These are phyloP conservation scores for Pseudogymnoascus sp. DNA, from an alignment of 2,329 filamentous ascomycete genomes.

Conservation along the genomic window DNA sequence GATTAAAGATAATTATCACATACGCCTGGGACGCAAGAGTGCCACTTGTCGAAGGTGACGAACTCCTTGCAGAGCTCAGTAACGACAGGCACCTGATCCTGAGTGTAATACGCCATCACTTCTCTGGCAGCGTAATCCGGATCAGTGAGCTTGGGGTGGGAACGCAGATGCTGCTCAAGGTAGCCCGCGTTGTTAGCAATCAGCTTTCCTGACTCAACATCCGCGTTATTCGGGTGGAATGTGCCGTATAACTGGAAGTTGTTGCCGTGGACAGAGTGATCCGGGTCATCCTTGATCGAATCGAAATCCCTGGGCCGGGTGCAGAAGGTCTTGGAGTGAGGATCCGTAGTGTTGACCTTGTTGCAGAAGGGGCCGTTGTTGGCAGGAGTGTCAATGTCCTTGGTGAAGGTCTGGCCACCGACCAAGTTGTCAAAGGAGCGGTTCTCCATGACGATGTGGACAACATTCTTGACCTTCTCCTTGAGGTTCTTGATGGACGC, in stretches of 20 bases:
- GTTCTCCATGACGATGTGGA: constrained; percentile 40
- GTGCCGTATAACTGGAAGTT: constrained; percentile 29
- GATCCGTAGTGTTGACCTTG: constrained; percentile 22
- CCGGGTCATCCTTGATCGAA: constrained; percentile 31
- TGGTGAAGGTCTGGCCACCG: constrained; percentile 34
- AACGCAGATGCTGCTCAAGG: constrained; percentile 35
- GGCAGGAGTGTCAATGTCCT: constrained; percentile 32
- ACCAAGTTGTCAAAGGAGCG: constrained; percentile 35
- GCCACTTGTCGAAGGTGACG: constrained; percentile 39
- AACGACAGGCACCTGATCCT: constrained; percentile 36
- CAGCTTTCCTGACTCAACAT: constrained; percentile 16
- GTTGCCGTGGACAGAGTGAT: constrained; percentile 36
- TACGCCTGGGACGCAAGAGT: constrained; percentile 37
- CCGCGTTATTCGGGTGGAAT: constrained; percentile 30
- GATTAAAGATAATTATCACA: constrained; percentile 19
- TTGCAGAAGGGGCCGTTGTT: constrained; percentile 36
- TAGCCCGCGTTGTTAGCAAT: constrained; percentile 34
- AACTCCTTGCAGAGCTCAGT: constrained; percentile 37
- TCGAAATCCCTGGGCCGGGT: constrained; percentile 9
- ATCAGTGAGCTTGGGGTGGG: constrained; percentile 30
- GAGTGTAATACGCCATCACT: constrained; percentile 38
- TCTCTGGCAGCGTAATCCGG: constrained; percentile 33
- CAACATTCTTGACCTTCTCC: constrained; percentile 41
- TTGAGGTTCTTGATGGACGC: constrained; percentile 30
- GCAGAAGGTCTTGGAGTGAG: background rate